Evolutionary conservation across 2,329 filamentous ascomycete genomes (phyloP).

Genomic region (Byssothecium circinans): DNA sequence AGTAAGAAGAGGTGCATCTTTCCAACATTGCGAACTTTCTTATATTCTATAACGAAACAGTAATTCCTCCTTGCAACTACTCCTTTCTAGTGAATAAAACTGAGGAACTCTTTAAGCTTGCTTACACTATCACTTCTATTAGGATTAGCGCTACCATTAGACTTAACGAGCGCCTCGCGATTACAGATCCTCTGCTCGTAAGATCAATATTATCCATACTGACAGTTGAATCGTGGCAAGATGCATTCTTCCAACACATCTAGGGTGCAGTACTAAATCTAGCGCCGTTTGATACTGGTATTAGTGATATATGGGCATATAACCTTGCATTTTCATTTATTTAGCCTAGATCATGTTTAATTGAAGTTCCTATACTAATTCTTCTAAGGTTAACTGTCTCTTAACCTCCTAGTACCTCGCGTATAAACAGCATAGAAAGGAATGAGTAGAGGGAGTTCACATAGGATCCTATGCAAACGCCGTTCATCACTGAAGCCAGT

Average conservation of each 20-base stretch:
- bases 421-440: slow-evolving; percentile 8
- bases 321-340: slow-evolving; percentile 14
- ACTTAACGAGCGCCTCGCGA: slow-evolving; percentile 14
- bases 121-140: slow-evolving; percentile 14
- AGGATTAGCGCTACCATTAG: slow-evolving; percentile 16
- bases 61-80: slow-evolving; percentile 19
- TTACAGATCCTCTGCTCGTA: slow-evolving; percentile 13
- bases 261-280: slow-evolving; percentile 9
- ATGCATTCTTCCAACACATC: slow-evolving; percentile 13
- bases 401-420: slow-evolving; percentile 3
- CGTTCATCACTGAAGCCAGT: slow-evolving; percentile 7
- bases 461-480: slow-evolving; percentile 9
- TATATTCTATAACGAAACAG: slow-evolving; percentile 12
- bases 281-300: slow-evolving; percentile 13
- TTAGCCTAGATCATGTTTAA: slow-evolving; percentile 6
- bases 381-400: slow-evolving; percentile 9
- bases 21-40: slow-evolving; percentile 13
- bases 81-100: slow-evolving; percentile 11
- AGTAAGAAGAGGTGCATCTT: slow-evolving; percentile 17
- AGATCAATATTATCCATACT: slow-evolving; percentile 15
- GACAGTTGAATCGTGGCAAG: slow-evolving; percentile 14
- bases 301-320: slow-evolving; percentile 12
- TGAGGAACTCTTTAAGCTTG: slow-evolving; percentile 13
- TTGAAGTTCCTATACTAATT: slow-evolving; percentile 11
- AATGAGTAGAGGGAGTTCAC: slow-evolving; percentile 9